phyloP scores from a whole-genome alignment of 1,284 basidiomycete genomes.

The Boletus hoseneyae region DNA sequence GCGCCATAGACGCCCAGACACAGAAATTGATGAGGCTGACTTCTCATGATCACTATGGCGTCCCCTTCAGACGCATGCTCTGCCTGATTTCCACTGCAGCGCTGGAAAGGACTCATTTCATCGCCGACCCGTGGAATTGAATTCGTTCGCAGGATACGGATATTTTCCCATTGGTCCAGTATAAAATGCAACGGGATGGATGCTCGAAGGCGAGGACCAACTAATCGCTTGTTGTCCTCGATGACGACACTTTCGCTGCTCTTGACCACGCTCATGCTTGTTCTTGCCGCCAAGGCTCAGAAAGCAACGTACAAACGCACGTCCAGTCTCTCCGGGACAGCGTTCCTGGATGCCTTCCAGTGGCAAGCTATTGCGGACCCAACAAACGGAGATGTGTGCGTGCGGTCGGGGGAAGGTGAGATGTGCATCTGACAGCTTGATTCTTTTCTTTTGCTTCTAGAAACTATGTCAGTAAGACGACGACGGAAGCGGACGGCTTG shows the following conservation, averaged over 20 bases:
- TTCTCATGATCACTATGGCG: neutral
- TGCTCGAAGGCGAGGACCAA: neutral
- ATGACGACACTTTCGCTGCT: neutral
- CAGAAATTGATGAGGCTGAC: neutral
- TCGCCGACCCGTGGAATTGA: neutral
- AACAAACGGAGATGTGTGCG: slow-evolving; percentile 47
- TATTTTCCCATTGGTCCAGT: neutral
- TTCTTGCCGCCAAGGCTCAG: neutral
- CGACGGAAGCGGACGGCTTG: slow-evolving; percentile 43
- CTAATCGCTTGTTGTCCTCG: neutral
- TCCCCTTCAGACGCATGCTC: neutral
- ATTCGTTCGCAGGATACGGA: no score
- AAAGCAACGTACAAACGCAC: slow-evolving; percentile 5
- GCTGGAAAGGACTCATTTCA: neutral
- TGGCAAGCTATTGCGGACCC: slow-evolving; percentile 45
- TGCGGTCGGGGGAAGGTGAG: neutral
- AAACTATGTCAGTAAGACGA: slow-evolving; percentile 47
- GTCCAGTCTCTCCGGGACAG: slow-evolving; percentile 37
- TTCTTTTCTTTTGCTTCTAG: slow-evolving; percentile 25
- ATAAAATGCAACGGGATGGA: slow-evolving; percentile 1
- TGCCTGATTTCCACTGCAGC: neutral
- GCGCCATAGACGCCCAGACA: neutral
- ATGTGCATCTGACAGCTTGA: neutral
- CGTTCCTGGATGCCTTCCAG: slow-evolving; percentile 41
- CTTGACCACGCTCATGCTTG: neutral